Base-by-base conservation (phyloP, 83 land plant species). In the Diphasiastrum complanatum region DNA sequence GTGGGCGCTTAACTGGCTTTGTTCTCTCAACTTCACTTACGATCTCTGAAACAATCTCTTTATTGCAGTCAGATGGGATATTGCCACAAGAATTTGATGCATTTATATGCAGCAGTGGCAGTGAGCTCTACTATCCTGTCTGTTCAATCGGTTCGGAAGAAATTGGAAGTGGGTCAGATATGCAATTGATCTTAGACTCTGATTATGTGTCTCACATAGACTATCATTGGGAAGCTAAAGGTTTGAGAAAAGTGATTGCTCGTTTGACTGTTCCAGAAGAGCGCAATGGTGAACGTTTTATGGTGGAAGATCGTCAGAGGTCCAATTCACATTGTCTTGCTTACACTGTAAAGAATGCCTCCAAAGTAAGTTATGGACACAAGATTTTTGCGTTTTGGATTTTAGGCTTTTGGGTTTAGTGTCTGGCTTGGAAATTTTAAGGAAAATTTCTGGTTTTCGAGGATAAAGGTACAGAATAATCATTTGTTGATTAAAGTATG, bases 171-270 rank as follows among this genome's bases (percentile, higher is more conserved):
- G 83, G 61, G 8, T n/a, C 45, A 30, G 80, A 73, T 36, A 48
- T 66, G 16, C 72, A 72, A 29, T 63, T 83, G 6, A 33, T 35
- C 33, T 69, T 83, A 10, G 96, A 89, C 57, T 72, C 75, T 5
- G 91, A 89, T 55, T 85, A 89, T 74, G 79, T 72, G 10, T 50
- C 67, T 4, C 92, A 89, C 52, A 85, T 89, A 45, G 87, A 81
- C 18, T 85, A 89, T 36, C 87, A 87, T 2, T 89, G 96, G 96
- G 87, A 78, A 11, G 61, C 40, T 19, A 87, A 85, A 20, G 90
- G 87, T 0, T 52, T 89, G 31, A 78, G 76, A 72, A 86, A 75
- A 36, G 81, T 87, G 47, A 74, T 80, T 31, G 3, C 60, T 36
- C 22, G n/a, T 19, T 14, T 48, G 18, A 32, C 64, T 55, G 64